A percentile compares a stretch with the other conserved stretches of the same genome.
phyloP scores from a whole-genome alignment of 2,329 filamentous ascomycete genomes.

The Lasiodiplodia theobromae region DNA sequence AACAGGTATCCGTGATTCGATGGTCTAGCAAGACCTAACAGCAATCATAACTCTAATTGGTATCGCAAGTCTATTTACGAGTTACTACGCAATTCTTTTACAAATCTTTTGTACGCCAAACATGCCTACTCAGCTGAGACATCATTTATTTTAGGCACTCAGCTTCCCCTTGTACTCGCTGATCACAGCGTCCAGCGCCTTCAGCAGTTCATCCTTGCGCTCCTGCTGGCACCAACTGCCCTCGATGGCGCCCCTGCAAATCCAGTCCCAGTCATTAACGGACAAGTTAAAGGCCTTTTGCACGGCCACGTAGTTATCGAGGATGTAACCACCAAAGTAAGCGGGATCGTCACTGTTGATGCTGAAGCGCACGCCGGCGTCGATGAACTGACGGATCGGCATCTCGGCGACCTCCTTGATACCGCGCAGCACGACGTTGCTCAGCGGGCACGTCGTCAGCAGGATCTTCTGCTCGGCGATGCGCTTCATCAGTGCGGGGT shows the following conservation, averaged over 20 bases:
- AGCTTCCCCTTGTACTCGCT: constrained; percentile 22
- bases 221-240: constrained; percentile 73
- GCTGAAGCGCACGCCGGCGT: constrained; percentile 70
- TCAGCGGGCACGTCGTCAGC: constrained; percentile 75
- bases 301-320: constrained; percentile 78
- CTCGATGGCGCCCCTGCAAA: constrained; percentile 67
- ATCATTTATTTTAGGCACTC: background rate
- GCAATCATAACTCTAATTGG: constrained; percentile 11
- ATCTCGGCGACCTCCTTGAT: constrained; percentile 61
- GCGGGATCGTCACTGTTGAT: constrained; percentile 79
- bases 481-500: constrained; percentile 63
- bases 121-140: background rate
- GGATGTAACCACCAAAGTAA: constrained; percentile 77
- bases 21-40: background rate
- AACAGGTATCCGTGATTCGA: background rate
- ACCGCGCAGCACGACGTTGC: constrained; percentile 71
- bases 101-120: background rate
- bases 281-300: constrained; percentile 73
- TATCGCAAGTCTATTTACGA: constrained; percentile 14
- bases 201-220: constrained; percentile 67
- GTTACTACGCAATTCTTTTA: background rate
- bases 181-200: constrained; percentile 30
- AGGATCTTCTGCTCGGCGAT: constrained; percentile 66
- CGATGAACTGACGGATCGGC: constrained; percentile 69
- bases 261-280: constrained; percentile 70